A percentile compares a stretch with the other conserved stretches of the same genome.
Conservation (phyloP, 2,329 filamentous ascomycete genomes). For the Capronia epimyces region DNA sequence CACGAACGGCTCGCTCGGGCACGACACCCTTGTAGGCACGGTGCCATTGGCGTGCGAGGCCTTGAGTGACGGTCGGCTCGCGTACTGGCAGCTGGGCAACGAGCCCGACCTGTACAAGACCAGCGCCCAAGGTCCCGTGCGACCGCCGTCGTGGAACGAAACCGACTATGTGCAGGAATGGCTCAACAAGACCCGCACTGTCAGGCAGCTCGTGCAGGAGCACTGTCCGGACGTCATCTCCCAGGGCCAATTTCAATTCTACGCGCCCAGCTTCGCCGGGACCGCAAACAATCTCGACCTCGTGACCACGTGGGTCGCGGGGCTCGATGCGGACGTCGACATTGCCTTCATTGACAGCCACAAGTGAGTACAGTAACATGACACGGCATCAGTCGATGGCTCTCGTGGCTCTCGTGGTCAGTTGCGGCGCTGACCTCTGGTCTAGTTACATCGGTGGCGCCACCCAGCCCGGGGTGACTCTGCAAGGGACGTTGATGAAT, state of each 20-base stretch:
- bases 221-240: constrained; percentile 48
- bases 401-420: background rate
- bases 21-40: constrained; percentile 50
- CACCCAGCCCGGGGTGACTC: constrained; percentile 54
- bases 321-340: constrained; percentile 46
- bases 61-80: constrained; percentile 46
- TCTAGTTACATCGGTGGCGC: constrained; percentile 58
- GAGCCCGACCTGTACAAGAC: constrained; percentile 57
- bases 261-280: constrained; percentile 57
- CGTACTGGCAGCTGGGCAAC: constrained; percentile 60
- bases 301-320: constrained; percentile 49
- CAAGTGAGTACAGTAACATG: constrained; percentile 53
- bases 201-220: constrained; percentile 43
- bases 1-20: constrained; percentile 49
- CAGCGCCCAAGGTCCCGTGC: constrained; percentile 47
- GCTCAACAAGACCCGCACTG: constrained; percentile 50
- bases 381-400: no score
- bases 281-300: constrained; percentile 49
- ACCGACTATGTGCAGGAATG: constrained; percentile 53
- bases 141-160: constrained; percentile 53
- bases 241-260: constrained; percentile 44
- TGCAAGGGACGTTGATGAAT: constrained; percentile 60
- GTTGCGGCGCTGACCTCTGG: background rate
- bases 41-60: constrained; percentile 55
- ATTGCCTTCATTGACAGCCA: constrained; percentile 54